Percentiles rank a stretch among this genome's conserved stretches.
Evolutionary conservation across 2,329 filamentous ascomycete genomes (phyloP).

Genomic region (Knufia fluminis): DNA sequence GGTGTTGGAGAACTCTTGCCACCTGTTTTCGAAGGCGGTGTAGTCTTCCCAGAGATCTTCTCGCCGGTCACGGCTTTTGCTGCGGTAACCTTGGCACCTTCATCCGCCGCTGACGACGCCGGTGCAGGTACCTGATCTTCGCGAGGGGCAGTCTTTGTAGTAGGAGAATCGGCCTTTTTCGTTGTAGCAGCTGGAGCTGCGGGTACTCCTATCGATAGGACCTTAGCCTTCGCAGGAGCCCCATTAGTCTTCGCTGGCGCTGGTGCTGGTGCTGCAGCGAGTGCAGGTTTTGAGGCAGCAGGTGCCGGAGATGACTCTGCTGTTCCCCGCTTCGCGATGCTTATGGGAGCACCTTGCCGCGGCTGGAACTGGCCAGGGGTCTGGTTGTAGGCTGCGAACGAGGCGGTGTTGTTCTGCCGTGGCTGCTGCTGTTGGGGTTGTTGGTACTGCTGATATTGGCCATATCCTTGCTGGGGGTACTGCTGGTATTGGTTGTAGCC

Average conservation of each 20-base stretch:
- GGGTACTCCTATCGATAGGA: slow-evolving; percentile 62
- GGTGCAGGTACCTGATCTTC: slow-evolving; percentile 43
- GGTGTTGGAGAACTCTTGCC: slow-evolving; percentile 70
- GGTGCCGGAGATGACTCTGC: slow-evolving; percentile 38
- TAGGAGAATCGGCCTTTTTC: slow-evolving; percentile 39
- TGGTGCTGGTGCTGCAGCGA: slow-evolving; percentile 29
- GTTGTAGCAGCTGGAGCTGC: slow-evolving; percentile 27
- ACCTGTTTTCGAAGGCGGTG: slow-evolving; percentile 69
- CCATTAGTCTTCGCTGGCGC: slow-evolving; percentile 21
- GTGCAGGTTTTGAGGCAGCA: slow-evolving; percentile 26
- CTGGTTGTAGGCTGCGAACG: slow-evolving; percentile 37
- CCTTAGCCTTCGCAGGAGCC: slow-evolving; percentile 47
- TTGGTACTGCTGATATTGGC: slow-evolving; percentile 37
- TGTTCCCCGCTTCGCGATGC: slow-evolving; percentile 32
- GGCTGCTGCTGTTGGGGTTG: slow-evolving; percentile 23
- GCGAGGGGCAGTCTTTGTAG: slow-evolving; percentile 35
- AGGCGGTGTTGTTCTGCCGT: slow-evolving; percentile 42
- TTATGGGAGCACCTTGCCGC: slow-evolving; percentile 37
- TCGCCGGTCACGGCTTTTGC: slow-evolving; percentile 76
- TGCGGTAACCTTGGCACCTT: slow-evolving; percentile 71
- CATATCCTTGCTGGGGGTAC: slow-evolving; percentile 44
- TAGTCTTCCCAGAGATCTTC: slow-evolving; percentile 61
- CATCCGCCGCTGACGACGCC: slow-evolving; percentile 45
- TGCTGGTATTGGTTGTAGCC: slow-evolving; percentile 47
- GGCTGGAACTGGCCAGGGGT: slow-evolving; percentile 32